Evolutionary conservation across 2,329 filamentous ascomycete genomes (phyloP).

Genomic region (Rutstroemia sp.): DNA sequence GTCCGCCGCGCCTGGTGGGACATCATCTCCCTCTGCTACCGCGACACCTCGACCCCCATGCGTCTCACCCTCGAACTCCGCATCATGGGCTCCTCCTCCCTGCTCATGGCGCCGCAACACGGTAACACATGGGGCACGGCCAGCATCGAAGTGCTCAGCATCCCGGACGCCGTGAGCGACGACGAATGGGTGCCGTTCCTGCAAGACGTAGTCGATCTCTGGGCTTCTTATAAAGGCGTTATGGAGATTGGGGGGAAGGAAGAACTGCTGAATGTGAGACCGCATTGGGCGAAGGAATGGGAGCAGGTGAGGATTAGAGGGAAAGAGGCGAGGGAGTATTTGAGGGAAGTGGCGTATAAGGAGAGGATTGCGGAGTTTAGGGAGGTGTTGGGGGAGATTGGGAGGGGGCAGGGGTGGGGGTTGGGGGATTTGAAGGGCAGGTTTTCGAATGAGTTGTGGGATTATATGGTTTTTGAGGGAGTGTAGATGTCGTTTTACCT

Average conservation of each 20-base stretch:
- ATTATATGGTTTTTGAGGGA: conserved; percentile 16
- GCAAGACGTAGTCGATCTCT: conserved; percentile 36
- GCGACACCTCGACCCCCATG: conserved; percentile 32
- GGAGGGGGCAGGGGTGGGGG: conserved; percentile 32
- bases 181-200: conserved; percentile 35
- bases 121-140: conserved; percentile 36
- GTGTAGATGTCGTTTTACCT: neutral
- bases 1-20: conserved; percentile 44
- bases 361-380: neutral
- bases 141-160: conserved; percentile 37
- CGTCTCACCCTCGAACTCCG: conserved; percentile 38
- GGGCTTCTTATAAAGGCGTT: conserved; percentile 31
- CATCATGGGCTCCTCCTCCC: conserved; percentile 36
- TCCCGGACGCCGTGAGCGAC: conserved; percentile 33
- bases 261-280: conserved; percentile 18
- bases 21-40: conserved; percentile 38
- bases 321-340: neutral
- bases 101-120: conserved; percentile 38
- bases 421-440: conserved; percentile 31
- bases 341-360: neutral
- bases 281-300: conserved; percentile 41
- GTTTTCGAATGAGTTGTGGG: conserved; percentile 35
- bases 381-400: conserved; percentile 29
- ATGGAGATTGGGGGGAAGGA: conserved; percentile 18
- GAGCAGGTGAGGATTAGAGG: neutral